Conservation (phyloP, 306 rosid genomes). For the Heteromeles arbutifolia region DNA sequence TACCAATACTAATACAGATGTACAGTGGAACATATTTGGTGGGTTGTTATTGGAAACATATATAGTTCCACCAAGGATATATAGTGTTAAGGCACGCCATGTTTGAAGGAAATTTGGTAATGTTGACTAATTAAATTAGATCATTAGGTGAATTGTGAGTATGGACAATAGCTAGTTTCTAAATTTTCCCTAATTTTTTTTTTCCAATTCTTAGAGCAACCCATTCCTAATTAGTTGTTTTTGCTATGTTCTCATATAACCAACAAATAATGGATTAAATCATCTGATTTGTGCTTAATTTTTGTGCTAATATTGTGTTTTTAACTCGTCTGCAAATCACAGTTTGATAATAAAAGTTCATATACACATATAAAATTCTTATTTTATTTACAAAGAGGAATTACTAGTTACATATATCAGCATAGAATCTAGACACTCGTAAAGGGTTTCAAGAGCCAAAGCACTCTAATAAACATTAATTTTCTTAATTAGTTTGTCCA, state of each 20-base stretch:
- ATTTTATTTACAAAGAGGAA: no score
- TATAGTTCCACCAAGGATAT: not conserved
- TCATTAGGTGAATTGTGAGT: not conserved
- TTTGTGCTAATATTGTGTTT: no score
- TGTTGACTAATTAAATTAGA: not conserved
- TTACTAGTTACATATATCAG: no score
- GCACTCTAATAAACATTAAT: not conserved
- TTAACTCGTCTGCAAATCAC: no score
- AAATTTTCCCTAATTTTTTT: not conserved
- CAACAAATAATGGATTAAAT: no score
- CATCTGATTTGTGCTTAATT: no score
- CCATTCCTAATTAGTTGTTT: no score
- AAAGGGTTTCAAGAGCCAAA: not conserved
- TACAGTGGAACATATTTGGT: not conserved
- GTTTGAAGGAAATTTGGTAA: not conserved
- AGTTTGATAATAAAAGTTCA: no score
- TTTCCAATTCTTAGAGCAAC: no score
- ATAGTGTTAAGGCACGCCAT: not conserved
- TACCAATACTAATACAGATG: not conserved
- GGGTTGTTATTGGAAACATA: not conserved
- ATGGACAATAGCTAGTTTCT: not conserved
- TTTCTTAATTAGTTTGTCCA: not conserved
- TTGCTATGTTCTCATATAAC: no score
- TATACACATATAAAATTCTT: no score
- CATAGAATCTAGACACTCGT: no score